These are phyloP conservation scores for Aspergillus ellipticus DNA, from an alignment of 495 filamentous ascomycete species.

Conservation along the genomic window DNA sequence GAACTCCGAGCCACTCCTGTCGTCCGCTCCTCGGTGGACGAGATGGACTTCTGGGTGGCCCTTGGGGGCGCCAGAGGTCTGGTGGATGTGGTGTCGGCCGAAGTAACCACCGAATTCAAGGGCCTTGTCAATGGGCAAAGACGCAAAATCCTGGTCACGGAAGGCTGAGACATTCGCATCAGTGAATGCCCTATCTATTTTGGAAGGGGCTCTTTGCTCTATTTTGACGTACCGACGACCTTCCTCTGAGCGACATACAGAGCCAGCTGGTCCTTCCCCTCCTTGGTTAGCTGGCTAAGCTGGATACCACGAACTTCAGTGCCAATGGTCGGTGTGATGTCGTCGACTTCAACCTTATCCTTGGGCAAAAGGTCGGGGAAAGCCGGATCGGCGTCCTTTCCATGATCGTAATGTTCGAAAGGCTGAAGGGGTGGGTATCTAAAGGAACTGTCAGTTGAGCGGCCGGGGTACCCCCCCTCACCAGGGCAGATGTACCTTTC, in stretches of 20 bases:
- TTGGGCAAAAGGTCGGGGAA: constrained; percentile 51
- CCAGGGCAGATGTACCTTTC: constrained; percentile 25
- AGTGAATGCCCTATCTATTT: not conserved
- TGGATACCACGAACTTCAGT: constrained; percentile 53
- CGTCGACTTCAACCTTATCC: constrained; percentile 34
- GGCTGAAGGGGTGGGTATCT: constrained; percentile 43
- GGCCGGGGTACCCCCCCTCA: not conserved
- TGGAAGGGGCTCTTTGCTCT: not conserved
- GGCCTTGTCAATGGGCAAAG: constrained; percentile 52
- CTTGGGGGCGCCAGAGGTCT: constrained; percentile 57
- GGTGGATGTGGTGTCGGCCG: constrained; percentile 60
- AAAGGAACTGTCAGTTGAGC: not conserved
- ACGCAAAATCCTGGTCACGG: constrained; percentile 59
- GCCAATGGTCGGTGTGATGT: constrained; percentile 55
- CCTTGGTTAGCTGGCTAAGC: constrained; percentile 49
- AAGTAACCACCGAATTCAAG: constrained; percentile 58
- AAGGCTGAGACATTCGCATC: constrained; percentile 37
- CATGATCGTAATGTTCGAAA: constrained; percentile 48
- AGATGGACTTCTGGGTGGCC: constrained; percentile 60
- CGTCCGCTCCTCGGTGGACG: constrained; percentile 55
- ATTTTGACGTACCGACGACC: constrained; percentile 43
- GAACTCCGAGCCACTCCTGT: constrained; percentile 46
- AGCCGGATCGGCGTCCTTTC: constrained; percentile 47
- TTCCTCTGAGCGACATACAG: constrained; percentile 55
- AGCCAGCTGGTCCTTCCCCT: constrained; percentile 55